phyloP scores from a whole-genome alignment of 257 asterid genomes.

The Solanum acaule region DNA sequence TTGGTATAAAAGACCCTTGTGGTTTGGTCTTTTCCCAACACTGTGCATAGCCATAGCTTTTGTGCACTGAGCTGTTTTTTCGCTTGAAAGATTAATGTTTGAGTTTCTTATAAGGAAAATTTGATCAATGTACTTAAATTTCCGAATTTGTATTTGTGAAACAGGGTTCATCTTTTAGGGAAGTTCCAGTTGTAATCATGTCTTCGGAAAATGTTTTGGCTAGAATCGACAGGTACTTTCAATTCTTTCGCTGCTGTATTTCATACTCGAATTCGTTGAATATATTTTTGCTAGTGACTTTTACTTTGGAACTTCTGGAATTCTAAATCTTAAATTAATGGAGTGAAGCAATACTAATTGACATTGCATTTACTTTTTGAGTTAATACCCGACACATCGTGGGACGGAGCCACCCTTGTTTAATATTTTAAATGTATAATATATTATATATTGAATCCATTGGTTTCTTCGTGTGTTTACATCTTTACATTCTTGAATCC shows the following conservation, averaged over 20 bases:
- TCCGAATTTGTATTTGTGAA: constrained; percentile 6
- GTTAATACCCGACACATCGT: not conserved
- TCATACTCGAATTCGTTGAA: not conserved
- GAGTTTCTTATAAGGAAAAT: not conserved
- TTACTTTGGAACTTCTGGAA: not conserved
- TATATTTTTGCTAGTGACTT: not conserved
- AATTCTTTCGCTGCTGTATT: not conserved
- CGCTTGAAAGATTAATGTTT: not conserved
- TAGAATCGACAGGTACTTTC: constrained; percentile 68
- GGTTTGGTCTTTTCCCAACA: not conserved
- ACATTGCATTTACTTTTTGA: not conserved
- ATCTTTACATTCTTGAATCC: not conserved
- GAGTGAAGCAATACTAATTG: not conserved
- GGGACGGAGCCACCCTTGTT: not conserved
- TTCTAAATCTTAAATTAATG: not conserved
- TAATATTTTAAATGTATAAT: not conserved
- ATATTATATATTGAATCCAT: not conserved
- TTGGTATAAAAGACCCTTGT: not conserved
- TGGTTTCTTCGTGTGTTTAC: not conserved
- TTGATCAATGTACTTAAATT: not conserved
- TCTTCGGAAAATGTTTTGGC: constrained; percentile 84
- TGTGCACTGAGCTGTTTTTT: not conserved
- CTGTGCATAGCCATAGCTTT: not conserved
- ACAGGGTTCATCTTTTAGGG: constrained; percentile 87
- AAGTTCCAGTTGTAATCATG: constrained; percentile 95